Conservation (phyloP, 2,329 filamentous ascomycete species). For the Knufia petricola region DNA sequence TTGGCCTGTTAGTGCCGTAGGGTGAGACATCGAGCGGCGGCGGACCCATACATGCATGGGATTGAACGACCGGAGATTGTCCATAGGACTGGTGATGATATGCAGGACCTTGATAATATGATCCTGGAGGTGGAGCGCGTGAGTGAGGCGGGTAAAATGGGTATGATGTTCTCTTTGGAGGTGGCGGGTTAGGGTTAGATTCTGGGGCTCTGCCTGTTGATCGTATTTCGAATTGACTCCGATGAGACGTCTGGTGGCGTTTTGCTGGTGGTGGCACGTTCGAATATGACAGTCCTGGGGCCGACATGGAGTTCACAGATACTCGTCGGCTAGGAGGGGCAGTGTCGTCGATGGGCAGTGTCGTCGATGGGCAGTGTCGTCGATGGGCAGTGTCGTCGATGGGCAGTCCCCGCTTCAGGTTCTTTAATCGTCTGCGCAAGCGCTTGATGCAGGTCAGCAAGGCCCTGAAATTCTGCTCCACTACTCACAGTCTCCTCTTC, state of each 20-base stretch:
- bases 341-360: too few species aligned
- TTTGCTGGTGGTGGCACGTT: slow-evolving; percentile 22
- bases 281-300: slow-evolving; percentile 15
- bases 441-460: slow-evolving; percentile 13
- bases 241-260: slow-evolving; percentile 21
- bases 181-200: slow-evolving; percentile 6
- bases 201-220: slow-evolving; percentile 11
- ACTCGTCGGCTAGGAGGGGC: slow-evolving; percentile 11
- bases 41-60: background rate
- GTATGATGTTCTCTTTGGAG: slow-evolving; percentile 6
- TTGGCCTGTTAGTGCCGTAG: background rate
- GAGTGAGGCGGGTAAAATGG: background rate
- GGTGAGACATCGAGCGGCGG: background rate
- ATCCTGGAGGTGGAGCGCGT: background rate
- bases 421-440: slow-evolving; percentile 20
- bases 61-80: background rate
- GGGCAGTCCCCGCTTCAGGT: slow-evolving; percentile 21
- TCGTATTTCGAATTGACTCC: slow-evolving; percentile 16
- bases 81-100: background rate
- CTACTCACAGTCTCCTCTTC: slow-evolving; percentile 19
- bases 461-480: background rate
- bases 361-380: slow-evolving; percentile 16
- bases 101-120: background rate
- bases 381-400: slow-evolving; percentile 18
- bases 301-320: slow-evolving; percentile 16